Conservation (phyloP, 257 asterid genomes). For the Paraleonurus japonicus region DNA sequence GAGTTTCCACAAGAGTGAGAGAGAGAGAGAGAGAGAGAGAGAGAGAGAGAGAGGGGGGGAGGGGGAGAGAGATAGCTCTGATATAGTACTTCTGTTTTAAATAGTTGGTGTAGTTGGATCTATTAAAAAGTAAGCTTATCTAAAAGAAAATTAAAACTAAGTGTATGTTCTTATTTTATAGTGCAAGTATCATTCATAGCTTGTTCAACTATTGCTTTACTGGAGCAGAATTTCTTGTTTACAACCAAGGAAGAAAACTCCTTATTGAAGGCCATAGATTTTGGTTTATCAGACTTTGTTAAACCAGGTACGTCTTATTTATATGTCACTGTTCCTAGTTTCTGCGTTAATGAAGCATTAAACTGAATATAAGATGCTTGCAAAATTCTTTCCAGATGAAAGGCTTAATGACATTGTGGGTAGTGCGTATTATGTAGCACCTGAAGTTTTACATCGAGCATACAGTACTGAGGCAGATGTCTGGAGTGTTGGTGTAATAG, state of each 20-base stretch:
- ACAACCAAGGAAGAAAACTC: slow-evolving; percentile 72
- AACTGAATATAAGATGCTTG: background rate
- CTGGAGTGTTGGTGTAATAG: slow-evolving; percentile 88
- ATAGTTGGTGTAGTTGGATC: background rate
- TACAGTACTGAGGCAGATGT: slow-evolving; percentile 87
- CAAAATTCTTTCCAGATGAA: slow-evolving; percentile 51
- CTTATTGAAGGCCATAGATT: slow-evolving; percentile 78
- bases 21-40: background rate
- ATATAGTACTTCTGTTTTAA: background rate
- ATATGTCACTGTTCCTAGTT: background rate
- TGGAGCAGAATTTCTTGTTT: slow-evolving; percentile 80
- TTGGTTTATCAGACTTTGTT: slow-evolving; percentile 85
- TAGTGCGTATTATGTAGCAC: slow-evolving; percentile 90
- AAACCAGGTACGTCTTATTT: slow-evolving; percentile 60
- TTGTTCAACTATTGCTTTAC: slow-evolving; percentile 39
- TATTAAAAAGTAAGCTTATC: background rate
- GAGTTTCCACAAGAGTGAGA: background rate
- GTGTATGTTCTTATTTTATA: background rate
- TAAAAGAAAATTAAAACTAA: background rate
- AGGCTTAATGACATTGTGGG: slow-evolving; percentile 88
- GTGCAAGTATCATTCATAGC: background rate
- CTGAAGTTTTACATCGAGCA: slow-evolving; percentile 83
- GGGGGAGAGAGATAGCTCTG: background rate
- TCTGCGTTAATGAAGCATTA: background rate
- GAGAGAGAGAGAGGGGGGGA: no score